A percentile compares a stretch with the other conserved stretches of the same genome.
Evolutionary conservation across 345 rosid genomes (phyloP).

Genomic region (Raphanus raphanistrum): DNA sequence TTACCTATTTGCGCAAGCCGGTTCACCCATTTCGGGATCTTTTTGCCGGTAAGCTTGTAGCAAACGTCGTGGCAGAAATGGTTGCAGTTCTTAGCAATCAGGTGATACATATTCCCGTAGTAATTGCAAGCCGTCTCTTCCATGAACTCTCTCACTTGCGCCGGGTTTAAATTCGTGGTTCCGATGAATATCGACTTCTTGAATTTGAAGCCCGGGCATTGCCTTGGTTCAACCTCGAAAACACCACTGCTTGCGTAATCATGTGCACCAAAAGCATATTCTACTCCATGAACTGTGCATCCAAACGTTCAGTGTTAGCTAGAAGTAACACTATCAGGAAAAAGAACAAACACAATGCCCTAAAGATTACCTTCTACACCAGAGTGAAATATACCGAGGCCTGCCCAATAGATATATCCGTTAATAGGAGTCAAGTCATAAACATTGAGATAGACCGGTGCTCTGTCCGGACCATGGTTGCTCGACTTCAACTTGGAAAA

Average conservation of each 20-base stretch:
- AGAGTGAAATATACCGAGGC: slow-evolving; percentile 94
- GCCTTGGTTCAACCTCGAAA: slow-evolving; percentile 90
- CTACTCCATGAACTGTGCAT: slow-evolving; percentile 81
- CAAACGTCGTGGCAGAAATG: slow-evolving; percentile 85
- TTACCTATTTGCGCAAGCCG: slow-evolving; percentile 89
- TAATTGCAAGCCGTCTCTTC: slow-evolving; percentile 69
- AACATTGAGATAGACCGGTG: slow-evolving; percentile 89
- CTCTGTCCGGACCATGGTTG: slow-evolving; percentile 55
- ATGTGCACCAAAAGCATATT: slow-evolving; percentile 98
- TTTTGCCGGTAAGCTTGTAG: slow-evolving; percentile 69
- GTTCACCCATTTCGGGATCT: slow-evolving; percentile 90
- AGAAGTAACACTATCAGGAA: slow-evolving; percentile 13
- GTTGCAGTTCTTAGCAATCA: slow-evolving; percentile 91
- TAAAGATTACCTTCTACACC: slow-evolving; percentile 85
- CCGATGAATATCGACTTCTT: slow-evolving; percentile 88
- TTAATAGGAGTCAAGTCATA: slow-evolving; percentile 89
- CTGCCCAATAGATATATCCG: slow-evolving; percentile 95
- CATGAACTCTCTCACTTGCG: slow-evolving; percentile 87
- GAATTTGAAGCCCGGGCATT: slow-evolving; percentile 94
- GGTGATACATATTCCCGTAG: slow-evolving; percentile 84
- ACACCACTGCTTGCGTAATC: slow-evolving; percentile 85
- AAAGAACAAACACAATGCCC: slow-evolving; percentile 12
- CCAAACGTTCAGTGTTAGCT: neutral
- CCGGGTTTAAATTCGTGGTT: slow-evolving; percentile 76
- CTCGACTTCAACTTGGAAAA: slow-evolving; percentile 66